phyloP scores from a whole-genome alignment of 202 grass and related monocot genomes.

The Brachypodium distachyon region DNA sequence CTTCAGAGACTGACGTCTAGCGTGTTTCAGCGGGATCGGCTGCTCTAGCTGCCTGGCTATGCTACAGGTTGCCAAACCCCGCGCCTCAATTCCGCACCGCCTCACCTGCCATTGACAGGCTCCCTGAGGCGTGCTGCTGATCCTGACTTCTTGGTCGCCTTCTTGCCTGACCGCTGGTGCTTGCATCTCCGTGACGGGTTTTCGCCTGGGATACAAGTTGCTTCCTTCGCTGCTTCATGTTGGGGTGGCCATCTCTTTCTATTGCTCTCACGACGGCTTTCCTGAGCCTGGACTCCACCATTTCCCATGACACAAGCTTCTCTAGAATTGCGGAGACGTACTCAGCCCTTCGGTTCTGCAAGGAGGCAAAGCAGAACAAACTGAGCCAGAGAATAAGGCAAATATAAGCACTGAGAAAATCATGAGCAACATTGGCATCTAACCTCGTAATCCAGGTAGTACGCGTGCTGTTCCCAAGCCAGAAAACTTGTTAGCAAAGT shows the following conservation, averaged over 20 bases:
- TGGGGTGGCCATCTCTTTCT: slow-evolving; percentile 25
- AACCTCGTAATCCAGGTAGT: slow-evolving; percentile 93
- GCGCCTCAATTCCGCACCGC: neutral
- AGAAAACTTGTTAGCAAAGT: neutral
- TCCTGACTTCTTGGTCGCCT: slow-evolving; percentile 18
- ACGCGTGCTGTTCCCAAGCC: slow-evolving; percentile 54
- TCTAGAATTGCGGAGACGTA: slow-evolving; percentile 64
- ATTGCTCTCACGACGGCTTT: slow-evolving; percentile 26
- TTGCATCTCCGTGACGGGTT: neutral
- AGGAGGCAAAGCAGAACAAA: neutral
- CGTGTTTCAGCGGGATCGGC: neutral
- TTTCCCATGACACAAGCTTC: slow-evolving; percentile 85
- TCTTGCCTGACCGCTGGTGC: neutral
- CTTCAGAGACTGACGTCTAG: neutral
- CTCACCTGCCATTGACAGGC: neutral
- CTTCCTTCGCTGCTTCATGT: slow-evolving; percentile 17
- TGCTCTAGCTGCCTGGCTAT: neutral
- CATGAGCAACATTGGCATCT: neutral
- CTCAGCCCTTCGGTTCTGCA: slow-evolving; percentile 67
- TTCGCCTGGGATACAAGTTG: neutral
- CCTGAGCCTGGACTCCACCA: slow-evolving; percentile 50
- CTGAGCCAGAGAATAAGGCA: neutral
- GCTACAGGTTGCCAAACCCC: neutral
- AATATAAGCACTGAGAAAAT: neutral
- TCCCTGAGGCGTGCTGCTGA: slow-evolving; percentile 5